phyloP scores from a whole-genome alignment of 371 early-diverging fungal genomes.

The Phascolomyces articulosus region DNA sequence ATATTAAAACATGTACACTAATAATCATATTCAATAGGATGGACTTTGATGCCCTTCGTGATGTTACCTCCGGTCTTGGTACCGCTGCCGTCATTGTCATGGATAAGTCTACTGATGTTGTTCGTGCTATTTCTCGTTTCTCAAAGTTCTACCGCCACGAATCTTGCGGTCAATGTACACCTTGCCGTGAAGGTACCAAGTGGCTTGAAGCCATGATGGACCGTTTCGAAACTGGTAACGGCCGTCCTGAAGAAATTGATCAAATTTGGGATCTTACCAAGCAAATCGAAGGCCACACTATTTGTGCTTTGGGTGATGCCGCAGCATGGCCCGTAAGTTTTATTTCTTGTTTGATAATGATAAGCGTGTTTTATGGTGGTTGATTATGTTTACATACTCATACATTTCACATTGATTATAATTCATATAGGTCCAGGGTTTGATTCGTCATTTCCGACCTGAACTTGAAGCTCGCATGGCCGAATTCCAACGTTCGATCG shows the following conservation, averaged over 20 bases:
- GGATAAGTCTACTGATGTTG: slow-evolving; percentile 94
- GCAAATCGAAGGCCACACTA: slow-evolving; percentile 98
- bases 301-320: slow-evolving; percentile 98
- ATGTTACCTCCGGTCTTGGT: slow-evolving; percentile 93
- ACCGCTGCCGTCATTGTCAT: slow-evolving; percentile 90
- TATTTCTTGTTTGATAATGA: not conserved
- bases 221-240: slow-evolving; percentile 91
- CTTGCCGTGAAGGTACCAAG: slow-evolving; percentile 96
- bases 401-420: too few species aligned
- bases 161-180: slow-evolving; percentile 98
- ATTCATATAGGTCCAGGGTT: slow-evolving; percentile 69
- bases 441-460: slow-evolving; percentile 94
- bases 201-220: slow-evolving; percentile 97
- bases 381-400: too few species aligned
- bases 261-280: slow-evolving; percentile 82
- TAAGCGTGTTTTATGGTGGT: not conserved
- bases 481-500: slow-evolving; percentile 44
- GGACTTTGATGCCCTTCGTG: slow-evolving; percentile 98
- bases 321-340: slow-evolving; percentile 92
- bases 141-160: slow-evolving; percentile 96
- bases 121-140: slow-evolving; percentile 90
- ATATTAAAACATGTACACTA: not conserved
- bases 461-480: slow-evolving; percentile 88
- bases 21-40: slow-evolving; percentile 50
- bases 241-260: slow-evolving; percentile 87